A percentile compares a stretch with the other conserved stretches of the same genome.
phyloP scores from a whole-genome alignment of 75 land plant genomes.

The Selaginella moellendorffii region DNA sequence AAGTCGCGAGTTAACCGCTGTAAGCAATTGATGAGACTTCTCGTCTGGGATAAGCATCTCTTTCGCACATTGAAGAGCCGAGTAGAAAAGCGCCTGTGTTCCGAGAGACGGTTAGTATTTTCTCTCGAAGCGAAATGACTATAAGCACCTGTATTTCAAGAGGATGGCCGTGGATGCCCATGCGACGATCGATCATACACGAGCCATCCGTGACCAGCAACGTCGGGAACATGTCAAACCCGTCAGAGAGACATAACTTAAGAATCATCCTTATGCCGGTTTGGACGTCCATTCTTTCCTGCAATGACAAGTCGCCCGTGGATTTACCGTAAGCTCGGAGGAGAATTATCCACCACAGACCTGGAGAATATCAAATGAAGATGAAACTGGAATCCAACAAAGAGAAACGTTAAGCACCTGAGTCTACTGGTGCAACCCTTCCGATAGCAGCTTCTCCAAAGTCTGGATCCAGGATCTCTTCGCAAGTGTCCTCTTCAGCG shows the following conservation, averaged over 20 bases:
- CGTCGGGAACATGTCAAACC: constrained; percentile 9
- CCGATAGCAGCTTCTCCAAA: constrained; percentile 8
- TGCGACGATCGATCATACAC: constrained; percentile 9
- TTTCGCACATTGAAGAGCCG: constrained; percentile 3
- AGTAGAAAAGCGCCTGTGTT: constrained; percentile 12
- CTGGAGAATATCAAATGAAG: background rate
- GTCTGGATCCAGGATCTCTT: constrained; percentile 7
- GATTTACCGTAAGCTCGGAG: constrained; percentile 2
- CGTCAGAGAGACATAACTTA: background rate
- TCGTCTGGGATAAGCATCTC: background rate
- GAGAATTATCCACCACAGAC: constrained; percentile 8
- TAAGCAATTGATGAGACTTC: background rate
- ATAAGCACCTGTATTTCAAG: constrained; percentile 4
- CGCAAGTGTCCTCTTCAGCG: background rate
- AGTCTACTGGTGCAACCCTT: constrained; percentile 8
- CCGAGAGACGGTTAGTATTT: background rate
- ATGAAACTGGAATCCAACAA: too few species aligned
- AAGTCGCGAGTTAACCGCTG: constrained; percentile 1
- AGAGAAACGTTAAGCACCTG: too few species aligned
- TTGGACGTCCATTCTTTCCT: constrained; percentile 6
- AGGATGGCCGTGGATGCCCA: constrained; percentile 11
- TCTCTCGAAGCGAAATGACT: too few species aligned
- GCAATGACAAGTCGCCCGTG: constrained; percentile 2
- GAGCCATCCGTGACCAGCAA: constrained; percentile 6
- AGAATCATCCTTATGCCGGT: constrained; percentile 2